phyloP scores from a whole-genome alignment of 1,284 basidiomycete species.

The Cutaneotrichosporon sp. region DNA sequence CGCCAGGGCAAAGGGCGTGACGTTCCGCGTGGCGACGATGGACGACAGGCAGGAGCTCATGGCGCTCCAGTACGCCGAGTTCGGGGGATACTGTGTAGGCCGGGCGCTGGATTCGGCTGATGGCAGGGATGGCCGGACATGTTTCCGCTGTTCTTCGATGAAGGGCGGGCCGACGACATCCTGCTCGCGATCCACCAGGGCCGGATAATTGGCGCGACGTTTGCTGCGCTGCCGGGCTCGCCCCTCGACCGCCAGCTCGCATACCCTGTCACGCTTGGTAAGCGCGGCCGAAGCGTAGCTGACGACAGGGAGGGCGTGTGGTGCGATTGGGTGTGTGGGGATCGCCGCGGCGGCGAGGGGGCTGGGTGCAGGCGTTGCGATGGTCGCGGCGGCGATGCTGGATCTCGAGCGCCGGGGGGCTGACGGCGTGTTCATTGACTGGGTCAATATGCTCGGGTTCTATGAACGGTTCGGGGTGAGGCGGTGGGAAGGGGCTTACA shows the following conservation, averaged over 20 bases:
- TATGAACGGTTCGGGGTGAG: slow-evolving; percentile 22
- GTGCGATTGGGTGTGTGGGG: slow-evolving; percentile 21
- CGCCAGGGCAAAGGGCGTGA: slow-evolving; percentile 11
- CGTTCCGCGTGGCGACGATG: slow-evolving; percentile 13
- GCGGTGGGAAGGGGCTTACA: slow-evolving; percentile 21
- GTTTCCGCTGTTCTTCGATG: slow-evolving; percentile 16
- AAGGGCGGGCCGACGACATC: slow-evolving; percentile 17
- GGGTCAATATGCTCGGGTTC: slow-evolving; percentile 25
- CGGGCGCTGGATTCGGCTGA: slow-evolving; percentile 1
- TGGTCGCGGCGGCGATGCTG: slow-evolving; percentile 19
- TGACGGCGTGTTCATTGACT: slow-evolving; percentile 28
- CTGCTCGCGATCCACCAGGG: slow-evolving; percentile 14
- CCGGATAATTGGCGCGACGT: slow-evolving; percentile 19
- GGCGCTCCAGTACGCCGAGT: slow-evolving; percentile 19
- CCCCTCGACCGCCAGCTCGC: slow-evolving; percentile 12
- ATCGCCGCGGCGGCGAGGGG: slow-evolving; percentile 12
- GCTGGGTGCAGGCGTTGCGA: slow-evolving; percentile 17
- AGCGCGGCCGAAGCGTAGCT: too few species aligned
- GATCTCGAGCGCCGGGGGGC: slow-evolving; percentile 20
- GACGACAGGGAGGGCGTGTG: slow-evolving; percentile 18
- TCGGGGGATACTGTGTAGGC: slow-evolving; percentile 21
- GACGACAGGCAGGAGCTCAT: slow-evolving; percentile 14
- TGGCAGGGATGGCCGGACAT: slow-evolving; percentile 28
- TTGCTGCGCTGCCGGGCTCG: slow-evolving; percentile 13
- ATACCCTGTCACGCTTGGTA: slow-evolving; percentile 20